These are phyloP conservation scores for Aspergillus sojae DNA, from an alignment of 2,329 filamentous ascomycete genomes.

Conservation along the genomic window DNA sequence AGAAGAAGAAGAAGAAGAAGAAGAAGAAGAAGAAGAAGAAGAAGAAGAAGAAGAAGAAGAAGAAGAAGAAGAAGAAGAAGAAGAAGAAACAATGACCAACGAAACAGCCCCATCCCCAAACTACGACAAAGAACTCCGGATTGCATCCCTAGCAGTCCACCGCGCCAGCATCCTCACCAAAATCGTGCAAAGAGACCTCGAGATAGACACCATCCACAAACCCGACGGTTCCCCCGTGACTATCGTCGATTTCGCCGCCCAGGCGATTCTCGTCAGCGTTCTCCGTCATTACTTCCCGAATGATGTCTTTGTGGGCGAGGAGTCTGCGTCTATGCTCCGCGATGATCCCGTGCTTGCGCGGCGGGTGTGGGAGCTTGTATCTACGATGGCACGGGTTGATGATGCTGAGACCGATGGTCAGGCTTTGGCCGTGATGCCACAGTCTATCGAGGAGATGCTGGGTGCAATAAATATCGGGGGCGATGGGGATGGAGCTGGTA, in stretches of 20 bases:
- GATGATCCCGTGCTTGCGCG: constrained; percentile 4
- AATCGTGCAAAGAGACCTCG: neutral
- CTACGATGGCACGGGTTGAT: neutral
- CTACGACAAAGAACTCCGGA: constrained; percentile 6
- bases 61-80: neutral
- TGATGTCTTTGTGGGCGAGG: constrained; percentile 11
- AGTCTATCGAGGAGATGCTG: constrained; percentile 8
- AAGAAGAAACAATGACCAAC: neutral
- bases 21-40: neutral
- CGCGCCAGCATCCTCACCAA: constrained; percentile 14
- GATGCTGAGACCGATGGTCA: neutral
- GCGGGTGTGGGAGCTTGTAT: constrained; percentile 11
- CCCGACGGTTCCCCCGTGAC: constrained; percentile 12
- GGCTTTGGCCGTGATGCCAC: neutral
- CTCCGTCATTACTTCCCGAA: constrained; percentile 9
- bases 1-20: neutral
- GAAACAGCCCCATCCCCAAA: neutral
- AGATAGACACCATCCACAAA: constrained; percentile 1
- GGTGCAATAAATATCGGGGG: constrained; percentile 4
- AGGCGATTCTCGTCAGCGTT: constrained; percentile 11
- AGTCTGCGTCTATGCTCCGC: constrained; percentile 8
- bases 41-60: neutral
- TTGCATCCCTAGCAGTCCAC: constrained; percentile 11
- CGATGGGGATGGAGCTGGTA: neutral
- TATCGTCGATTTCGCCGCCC: constrained; percentile 9